Evolutionary conservation across 139 green algal genomes (phyloP), one percentile per base, ranked within the genome.

Genomic region (Picochlorum costavermella): DNA sequence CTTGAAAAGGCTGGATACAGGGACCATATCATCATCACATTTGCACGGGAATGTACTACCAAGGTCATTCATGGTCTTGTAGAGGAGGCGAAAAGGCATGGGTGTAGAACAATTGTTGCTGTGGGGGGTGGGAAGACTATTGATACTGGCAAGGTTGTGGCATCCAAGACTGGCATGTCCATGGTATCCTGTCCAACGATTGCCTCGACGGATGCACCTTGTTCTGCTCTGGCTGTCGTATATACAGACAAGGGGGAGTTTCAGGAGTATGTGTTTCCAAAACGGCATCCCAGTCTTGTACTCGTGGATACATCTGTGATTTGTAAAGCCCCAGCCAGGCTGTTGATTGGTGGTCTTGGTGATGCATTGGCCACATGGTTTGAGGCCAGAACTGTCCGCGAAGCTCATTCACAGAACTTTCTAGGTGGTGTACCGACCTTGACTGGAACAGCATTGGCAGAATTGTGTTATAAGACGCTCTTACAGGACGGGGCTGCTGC

Each of bases 301-400:
- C 44, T 73, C 28, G 56, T 73, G 36, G 67, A 73, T 64, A 68
- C 67, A 17, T 26, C 56, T 45, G 58, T 68, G 50, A 33, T 73
- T 51, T 43, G 43, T 26, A 30, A 36, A 33, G 25, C 58, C 11
- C 67, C 67, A 40, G 31, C 30, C 29, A 26, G 67, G 9, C 16
- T 68, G 8, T 57, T 73, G 58, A 58, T 73, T 23, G 17, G 64
- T 20, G 50, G 67, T 29, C 57, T 73, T 5, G 67, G 67, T 6
- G 67, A 73, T 51, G 67, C 67, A 14, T 29, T 73, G 3, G 67
- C 59, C 3, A 73, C 67, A n/a, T 73, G 44, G 43, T 73, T 61
- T 58, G 67, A 73, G 53, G 67, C 67, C 6, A 48, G 68, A 31
- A 53, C 68, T 23, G 49, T 61, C 6, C 37, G 28, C 26, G 68